These are phyloP conservation scores for Saitozyma podzolica DNA, from an alignment of 768 basidiomycete genomes.

Conservation along the genomic window DNA sequence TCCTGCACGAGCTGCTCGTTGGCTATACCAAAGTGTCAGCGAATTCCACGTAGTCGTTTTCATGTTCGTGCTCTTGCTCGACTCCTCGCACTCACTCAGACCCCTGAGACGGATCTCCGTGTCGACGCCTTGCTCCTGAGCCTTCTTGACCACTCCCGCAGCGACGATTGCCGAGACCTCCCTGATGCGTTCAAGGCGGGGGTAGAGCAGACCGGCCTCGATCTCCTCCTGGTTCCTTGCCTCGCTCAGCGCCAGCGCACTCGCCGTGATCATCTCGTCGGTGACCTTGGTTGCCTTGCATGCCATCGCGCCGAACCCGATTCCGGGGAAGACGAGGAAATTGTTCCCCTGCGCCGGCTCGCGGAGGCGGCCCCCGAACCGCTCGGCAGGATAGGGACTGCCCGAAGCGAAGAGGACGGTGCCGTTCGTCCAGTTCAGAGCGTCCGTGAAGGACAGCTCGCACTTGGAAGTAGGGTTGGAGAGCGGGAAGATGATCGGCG, in stretches of 20 bases:
- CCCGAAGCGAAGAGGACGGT: conserved; percentile 73
- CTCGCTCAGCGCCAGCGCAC: conserved; percentile 74
- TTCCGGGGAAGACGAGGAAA: conserved; percentile 72
- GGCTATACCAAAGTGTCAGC: not conserved
- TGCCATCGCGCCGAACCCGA: conserved; percentile 60
- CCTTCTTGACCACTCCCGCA: conserved; percentile 70
- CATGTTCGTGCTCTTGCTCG: too few relatives aligned
- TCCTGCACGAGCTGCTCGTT: conserved; percentile 6
- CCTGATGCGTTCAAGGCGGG: conserved; percentile 76
- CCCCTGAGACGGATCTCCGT: conserved; percentile 18
- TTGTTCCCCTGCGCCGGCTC: conserved; percentile 92
- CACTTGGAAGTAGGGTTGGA: conserved; percentile 69
- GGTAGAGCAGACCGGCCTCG: conserved; percentile 71
- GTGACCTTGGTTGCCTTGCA: conserved; percentile 71
- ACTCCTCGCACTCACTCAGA: conserved; percentile 20
- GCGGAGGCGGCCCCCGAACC: conserved; percentile 61
- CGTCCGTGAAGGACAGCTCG: conserved; percentile 47
- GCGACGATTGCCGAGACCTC: conserved; percentile 80
- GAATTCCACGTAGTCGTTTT: not conserved
- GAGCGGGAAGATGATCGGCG: conserved; percentile 87
- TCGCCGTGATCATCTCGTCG: conserved; percentile 84
- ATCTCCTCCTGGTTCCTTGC: conserved; percentile 72
- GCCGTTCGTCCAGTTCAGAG: conserved; percentile 62
- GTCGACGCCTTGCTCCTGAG: conserved; percentile 65
- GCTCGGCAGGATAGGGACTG: conserved; percentile 73